phyloP scores from a whole-genome alignment of 768 basidiomycete genomes.

The Suillus hirtellus region DNA sequence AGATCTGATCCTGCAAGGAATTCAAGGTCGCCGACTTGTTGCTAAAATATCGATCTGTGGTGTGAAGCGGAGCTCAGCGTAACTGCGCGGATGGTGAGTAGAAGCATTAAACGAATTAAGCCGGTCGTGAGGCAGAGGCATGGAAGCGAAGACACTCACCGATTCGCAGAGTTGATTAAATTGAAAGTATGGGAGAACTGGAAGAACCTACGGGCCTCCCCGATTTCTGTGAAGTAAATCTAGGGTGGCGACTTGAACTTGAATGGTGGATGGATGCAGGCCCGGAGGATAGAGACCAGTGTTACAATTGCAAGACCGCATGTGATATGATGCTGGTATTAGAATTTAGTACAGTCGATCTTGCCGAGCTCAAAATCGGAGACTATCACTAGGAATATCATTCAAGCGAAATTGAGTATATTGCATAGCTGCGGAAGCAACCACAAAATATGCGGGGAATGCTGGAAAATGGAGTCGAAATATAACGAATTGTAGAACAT shows the following conservation, averaged over 20 bases:
- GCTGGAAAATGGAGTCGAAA: not conserved
- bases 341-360: not conserved
- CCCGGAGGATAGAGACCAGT: not conserved
- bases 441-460: not conserved
- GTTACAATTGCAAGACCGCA: not conserved
- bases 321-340: not conserved
- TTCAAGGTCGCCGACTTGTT: not conserved
- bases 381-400: not conserved
- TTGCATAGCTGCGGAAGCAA: not conserved
- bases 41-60: not conserved
- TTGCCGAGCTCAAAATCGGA: not conserved
- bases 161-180: not conserved
- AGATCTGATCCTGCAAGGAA: too few relatives aligned
- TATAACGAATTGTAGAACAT: not conserved
- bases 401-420: not conserved
- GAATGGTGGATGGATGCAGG: not conserved
- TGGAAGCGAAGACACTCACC: not conserved
- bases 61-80: not conserved
- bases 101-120: not conserved
- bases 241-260: not conserved
- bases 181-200: not conserved
- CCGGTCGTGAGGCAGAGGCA: slow-evolving; percentile 2
- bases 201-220: not conserved
- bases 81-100: not conserved
- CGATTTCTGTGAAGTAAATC: not conserved